Base-by-base conservation (phyloP, 164 flowering plant species). In the Vitis amurensis region DNA sequence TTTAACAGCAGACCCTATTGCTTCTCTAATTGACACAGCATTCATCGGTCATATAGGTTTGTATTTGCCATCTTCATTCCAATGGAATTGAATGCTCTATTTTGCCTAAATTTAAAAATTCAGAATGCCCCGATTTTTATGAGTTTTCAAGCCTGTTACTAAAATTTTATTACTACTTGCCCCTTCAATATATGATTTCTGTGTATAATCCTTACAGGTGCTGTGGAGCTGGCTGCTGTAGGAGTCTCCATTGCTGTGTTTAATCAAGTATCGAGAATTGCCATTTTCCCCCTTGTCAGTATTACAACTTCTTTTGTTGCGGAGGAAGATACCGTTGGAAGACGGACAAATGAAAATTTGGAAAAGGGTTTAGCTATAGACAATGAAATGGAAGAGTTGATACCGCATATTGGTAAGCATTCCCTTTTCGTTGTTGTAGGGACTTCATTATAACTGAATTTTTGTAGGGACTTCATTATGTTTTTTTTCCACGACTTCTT, bases 241-340 rank as follows among this genome's bases (percentile, higher is more conserved):
- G 90, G 90, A 75, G 82, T 87, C 50, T 71, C 88, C 4, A 87
- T 87, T 56, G 85, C 87, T 44, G 71, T 83, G 10, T 85, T 87
- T 65, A 87, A 87, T 63, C 90, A 87, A 82, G 84, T 72, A 8
- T 82, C 91, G 12, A 87, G 73, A 67, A 82, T 87, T 52, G 71
- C 87, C 12, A 77, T 85, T 17, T 85, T 85, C 78, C 88, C 90
- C 9, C 73, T 87, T 15, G 89, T 87, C 9, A 85, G 84, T 59
- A 59, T 87, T 47, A 85, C 88, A 17, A 87, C 91, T 14, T 87
- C 91, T 3, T 85, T 85, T 61, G 91, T 85, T 48, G 91, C 91
- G 6, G 89, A 85, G 72, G 91, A 87, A 75, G 89, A 87, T 47
- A 68, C 89, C 9, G 53, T 65, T n/a, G 74, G 55, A 27, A 69